These are phyloP conservation scores for Lobosporangium transversale DNA, from an alignment of 192 early-diverging fungal genomes.

Conservation along the genomic window DNA sequence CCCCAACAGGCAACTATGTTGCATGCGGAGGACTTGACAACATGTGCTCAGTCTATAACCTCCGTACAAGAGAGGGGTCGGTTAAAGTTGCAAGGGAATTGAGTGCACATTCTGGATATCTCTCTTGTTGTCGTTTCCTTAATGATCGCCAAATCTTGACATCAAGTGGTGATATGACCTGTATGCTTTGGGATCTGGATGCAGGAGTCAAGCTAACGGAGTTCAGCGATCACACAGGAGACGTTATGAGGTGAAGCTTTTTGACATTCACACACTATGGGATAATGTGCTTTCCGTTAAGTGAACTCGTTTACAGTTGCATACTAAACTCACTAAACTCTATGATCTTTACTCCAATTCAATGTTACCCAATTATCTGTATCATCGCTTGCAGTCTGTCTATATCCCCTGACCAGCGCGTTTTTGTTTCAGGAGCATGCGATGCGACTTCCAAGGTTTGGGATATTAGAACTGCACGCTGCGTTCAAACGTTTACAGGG, in stretches of 20 bases:
- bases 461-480: conserved; percentile 96
- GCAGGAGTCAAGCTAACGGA: conserved; percentile 97
- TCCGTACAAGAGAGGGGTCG: conserved; percentile 93
- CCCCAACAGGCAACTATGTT: conserved; percentile 97
- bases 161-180: conserved; percentile 97
- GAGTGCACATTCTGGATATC: conserved; percentile 95
- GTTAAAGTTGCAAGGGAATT: conserved; percentile 96
- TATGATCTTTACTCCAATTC: no score
- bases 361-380: no score
- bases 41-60: conserved; percentile 98
- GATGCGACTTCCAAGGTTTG: conserved; percentile 98
- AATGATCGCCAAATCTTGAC: conserved; percentile 98
- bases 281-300: no score
- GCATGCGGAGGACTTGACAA: conserved; percentile 99
- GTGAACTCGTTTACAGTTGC: no score
- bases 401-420: conserved; percentile 90
- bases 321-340: no score
- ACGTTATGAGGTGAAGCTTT: conserved; percentile 97
- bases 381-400: conserved; percentile 71
- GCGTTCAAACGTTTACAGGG: conserved; percentile 97
- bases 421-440: conserved; percentile 98
- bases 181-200: conserved; percentile 99
- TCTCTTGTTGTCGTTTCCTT: conserved; percentile 97
- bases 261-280: no score
- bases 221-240: conserved; percentile 98